Conservation (phyloP, 1,139 yeast species). For the Kodamaea fungicola region DNA sequence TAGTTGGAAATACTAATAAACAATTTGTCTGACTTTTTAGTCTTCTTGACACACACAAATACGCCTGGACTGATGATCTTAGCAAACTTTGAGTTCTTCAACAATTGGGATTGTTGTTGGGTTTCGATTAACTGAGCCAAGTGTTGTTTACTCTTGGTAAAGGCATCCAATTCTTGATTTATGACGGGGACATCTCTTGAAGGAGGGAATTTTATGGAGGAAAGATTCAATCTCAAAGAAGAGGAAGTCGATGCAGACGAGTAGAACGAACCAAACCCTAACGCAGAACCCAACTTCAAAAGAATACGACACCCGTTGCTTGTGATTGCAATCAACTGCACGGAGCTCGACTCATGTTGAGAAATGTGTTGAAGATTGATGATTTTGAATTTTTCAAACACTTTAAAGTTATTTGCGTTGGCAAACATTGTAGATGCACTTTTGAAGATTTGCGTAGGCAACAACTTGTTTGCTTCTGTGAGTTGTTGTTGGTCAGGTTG, state of each 20-base stretch:
- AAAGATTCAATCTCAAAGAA: slow-evolving; percentile 32
- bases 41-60: slow-evolving; percentile 51
- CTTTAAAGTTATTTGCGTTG: slow-evolving; percentile 39
- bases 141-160: slow-evolving; percentile 43
- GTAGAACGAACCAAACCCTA: slow-evolving; percentile 29
- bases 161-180: slow-evolving; percentile 46
- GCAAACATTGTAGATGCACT: slow-evolving; percentile 57
- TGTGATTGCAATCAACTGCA: slow-evolving; percentile 83
- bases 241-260: slow-evolving; percentile 12
- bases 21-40: slow-evolving; percentile 47
- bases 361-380: slow-evolving; percentile 63
- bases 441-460: slow-evolving; percentile 50
- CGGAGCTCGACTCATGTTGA: slow-evolving; percentile 60
- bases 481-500: slow-evolving; percentile 30
- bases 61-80: slow-evolving; percentile 80
- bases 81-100: slow-evolving; percentile 44
- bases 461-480: slow-evolving; percentile 37
- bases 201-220: slow-evolving; percentile 72
- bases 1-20: slow-evolving; percentile 82
- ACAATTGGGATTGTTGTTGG: slow-evolving; percentile 45
- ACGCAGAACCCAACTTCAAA: slow-evolving; percentile 44
- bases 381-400: slow-evolving; percentile 50
- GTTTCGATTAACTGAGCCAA: slow-evolving; percentile 38
- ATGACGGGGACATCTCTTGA: slow-evolving; percentile 59
- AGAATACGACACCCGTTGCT: slow-evolving; percentile 80